These are phyloP conservation scores for Daldinia sp. DNA, from an alignment of 2,329 filamentous ascomycete species.

Conservation along the genomic window DNA sequence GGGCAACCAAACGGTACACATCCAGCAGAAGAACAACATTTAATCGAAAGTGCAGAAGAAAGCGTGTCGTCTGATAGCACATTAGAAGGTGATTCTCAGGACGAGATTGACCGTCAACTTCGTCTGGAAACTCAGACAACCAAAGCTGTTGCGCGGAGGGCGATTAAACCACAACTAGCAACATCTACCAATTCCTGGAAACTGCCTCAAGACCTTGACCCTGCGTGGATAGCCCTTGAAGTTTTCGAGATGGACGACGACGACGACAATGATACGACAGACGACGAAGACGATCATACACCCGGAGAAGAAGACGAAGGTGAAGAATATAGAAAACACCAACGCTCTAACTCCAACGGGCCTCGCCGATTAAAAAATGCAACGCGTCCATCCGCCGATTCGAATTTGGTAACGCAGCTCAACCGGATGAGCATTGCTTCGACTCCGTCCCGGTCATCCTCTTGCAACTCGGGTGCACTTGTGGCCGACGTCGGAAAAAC, in stretches of 20 bases:
- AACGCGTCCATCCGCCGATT: constrained; percentile 39
- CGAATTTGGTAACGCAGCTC: constrained; percentile 45
- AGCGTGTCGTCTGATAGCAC: constrained; percentile 37
- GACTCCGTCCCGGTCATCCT: constrained; percentile 38
- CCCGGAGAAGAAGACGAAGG: constrained; percentile 17
- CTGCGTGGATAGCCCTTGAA: constrained; percentile 91
- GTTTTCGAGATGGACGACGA: constrained; percentile 75
- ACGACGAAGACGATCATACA: constrained; percentile 33
- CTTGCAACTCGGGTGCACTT: constrained; percentile 26
- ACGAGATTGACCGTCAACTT: constrained; percentile 58
- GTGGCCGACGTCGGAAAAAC: neutral
- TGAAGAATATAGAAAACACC: neutral
- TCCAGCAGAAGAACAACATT: constrained; percentile 39
- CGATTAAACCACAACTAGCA: neutral
- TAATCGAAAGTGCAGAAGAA: constrained; percentile 29
- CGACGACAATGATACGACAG: constrained; percentile 30
- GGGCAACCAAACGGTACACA: constrained; percentile 49
- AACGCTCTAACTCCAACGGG: neutral
- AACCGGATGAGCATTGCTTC: constrained; percentile 56
- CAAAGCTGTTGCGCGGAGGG: neutral
- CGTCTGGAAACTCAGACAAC: constrained; percentile 46
- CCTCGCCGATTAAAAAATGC: constrained; percentile 26
- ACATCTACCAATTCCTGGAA: constrained; percentile 54
- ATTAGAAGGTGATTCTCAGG: constrained; percentile 50
- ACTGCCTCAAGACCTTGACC: constrained; percentile 79